Evolutionary conservation across 495 filamentous ascomycete genomes (phyloP).

Genomic region (Rhizodiscina lignyota): DNA sequence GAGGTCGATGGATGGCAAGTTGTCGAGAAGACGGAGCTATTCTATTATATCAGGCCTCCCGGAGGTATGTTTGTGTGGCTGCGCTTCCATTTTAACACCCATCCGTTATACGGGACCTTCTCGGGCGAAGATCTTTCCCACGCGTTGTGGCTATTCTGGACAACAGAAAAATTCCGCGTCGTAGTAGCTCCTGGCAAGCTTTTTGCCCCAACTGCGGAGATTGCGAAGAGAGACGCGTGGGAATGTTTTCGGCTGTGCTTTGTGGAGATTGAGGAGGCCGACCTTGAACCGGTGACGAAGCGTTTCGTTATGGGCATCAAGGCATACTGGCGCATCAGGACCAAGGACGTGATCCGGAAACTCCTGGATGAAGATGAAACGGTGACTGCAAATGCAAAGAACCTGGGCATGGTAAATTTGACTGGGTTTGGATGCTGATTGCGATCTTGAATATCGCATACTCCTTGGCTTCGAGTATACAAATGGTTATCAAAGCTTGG

Average conservation of each 20-base stretch:
- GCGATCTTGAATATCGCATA: no score
- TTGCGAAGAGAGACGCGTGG: conserved; percentile 37
- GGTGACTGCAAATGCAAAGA: conserved; percentile 1
- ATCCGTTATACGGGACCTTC: conserved; percentile 45
- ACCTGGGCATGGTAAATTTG: conserved; percentile 5
- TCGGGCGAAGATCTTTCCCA: conserved; percentile 28
- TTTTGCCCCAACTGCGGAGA: conserved; percentile 47
- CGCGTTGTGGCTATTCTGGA: conserved; percentile 59
- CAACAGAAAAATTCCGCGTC: conserved; percentile 46
- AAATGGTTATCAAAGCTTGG: no score
- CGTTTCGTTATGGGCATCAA: conserved; percentile 50
- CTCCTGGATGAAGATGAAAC: conserved; percentile 22
- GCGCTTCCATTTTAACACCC: conserved; percentile 43
- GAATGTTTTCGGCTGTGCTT: conserved; percentile 68
- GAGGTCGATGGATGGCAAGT: conserved; percentile 35
- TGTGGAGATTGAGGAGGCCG: conserved; percentile 57
- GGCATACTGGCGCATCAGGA: conserved; percentile 58
- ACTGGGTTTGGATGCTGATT: conserved; percentile 3
- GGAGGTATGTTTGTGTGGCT: conserved; percentile 93
- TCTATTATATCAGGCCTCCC: conserved; percentile 58
- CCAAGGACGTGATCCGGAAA: conserved; percentile 44
- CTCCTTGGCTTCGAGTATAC: no score
- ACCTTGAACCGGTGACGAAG: conserved; percentile 38
- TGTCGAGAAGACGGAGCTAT: conserved; percentile 52
- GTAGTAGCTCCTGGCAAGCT: conserved; percentile 50